Conservation (phyloP, 768 basidiomycete species). For the Coprinopsis sp. region DNA sequence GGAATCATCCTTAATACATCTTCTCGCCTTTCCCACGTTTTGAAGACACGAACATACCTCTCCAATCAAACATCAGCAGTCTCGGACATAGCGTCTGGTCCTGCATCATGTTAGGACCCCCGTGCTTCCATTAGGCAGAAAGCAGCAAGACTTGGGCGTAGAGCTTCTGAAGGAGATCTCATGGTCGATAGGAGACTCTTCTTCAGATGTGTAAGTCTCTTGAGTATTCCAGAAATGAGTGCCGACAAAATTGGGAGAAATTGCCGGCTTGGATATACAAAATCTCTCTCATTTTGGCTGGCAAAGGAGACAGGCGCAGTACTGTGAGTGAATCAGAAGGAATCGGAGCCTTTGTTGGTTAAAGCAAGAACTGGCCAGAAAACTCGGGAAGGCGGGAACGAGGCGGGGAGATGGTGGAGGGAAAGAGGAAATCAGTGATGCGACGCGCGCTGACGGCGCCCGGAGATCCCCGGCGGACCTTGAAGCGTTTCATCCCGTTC, state of each 20-base stretch:
- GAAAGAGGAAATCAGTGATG: too few relatives aligned
- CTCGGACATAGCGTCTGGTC: constrained; percentile 53
- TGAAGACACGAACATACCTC: constrained; percentile 37
- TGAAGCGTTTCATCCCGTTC: too few relatives aligned
- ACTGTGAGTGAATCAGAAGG: background rate
- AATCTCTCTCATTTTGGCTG: constrained; percentile 64
- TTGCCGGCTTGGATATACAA: constrained; percentile 73
- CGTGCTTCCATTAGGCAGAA: background rate
- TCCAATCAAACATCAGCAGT: constrained; percentile 61
- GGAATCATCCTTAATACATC: background rate
- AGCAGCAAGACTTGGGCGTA: constrained; percentile 15
- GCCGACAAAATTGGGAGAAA: constrained; percentile 61
- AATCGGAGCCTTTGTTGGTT: background rate
- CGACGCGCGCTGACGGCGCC: too few relatives aligned
- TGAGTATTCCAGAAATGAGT: constrained; percentile 84
- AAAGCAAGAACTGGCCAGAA: too few relatives aligned
- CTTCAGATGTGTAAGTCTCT: constrained; percentile 59
- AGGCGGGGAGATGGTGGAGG: too few relatives aligned
- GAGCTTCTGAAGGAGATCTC: constrained; percentile 68
- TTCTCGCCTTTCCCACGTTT: background rate
- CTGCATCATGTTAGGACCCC: constrained; percentile 34
- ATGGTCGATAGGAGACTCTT: constrained; percentile 42
- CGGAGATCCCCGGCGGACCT: too few relatives aligned
- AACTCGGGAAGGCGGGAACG: too few relatives aligned
- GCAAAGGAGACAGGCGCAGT: background rate